Evolutionary conservation across 805 yeast genomes (phyloP), one percentile per base, ranked within the genome.

Genomic region (Danielozyma ontarioensis): DNA sequence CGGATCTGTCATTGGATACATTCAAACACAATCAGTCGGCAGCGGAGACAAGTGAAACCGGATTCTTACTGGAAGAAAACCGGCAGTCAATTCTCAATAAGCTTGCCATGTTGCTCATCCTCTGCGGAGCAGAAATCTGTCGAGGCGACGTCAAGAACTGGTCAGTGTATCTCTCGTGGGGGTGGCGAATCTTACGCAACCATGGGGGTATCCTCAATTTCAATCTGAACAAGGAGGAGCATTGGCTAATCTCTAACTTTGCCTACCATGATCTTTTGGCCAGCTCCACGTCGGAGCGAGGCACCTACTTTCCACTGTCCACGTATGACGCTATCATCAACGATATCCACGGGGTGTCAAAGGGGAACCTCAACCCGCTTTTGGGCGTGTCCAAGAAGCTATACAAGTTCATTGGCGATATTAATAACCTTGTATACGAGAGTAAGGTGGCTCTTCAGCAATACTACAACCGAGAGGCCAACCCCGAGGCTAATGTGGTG

Each of bases 51-150:
- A 8, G 42, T 46, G 57, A 62, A 40, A 21, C 15, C 33, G 19
- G 15, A 5, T 17, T 17, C 17, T 13, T 32, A 60, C 45, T 23
- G 27, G 33, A 14, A 7, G 43, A 40, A 28, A 60, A 58, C 40
- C 54, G 68, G 17, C 59, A 64, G 33, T 32, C 56, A 7, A 52
- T 64, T 12, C 51, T 72, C 23, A 47, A 59, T 41, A 70, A 80
- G 38, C 51, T 84, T 28, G 89, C 94, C 1, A 74, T 80, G 13
- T 62, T 81, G 33, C 57, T 84, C 40, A 74, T 85, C 32, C 63
- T 84, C 32, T 74, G 83, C 43, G 86, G 83, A n/a, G 89, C 85
- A 1, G 88, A 83, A 49, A 82, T 85, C 33, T 84, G 90, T 57
- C 72, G 78, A 42, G 95, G 95, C 5, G 94, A 85, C 53, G 86